Percentiles rank a stretch among this genome's conserved stretches.
Evolutionary conservation across 805 yeast species (phyloP).

Genomic region (Cyberlindnera euphorbiiphila): DNA sequence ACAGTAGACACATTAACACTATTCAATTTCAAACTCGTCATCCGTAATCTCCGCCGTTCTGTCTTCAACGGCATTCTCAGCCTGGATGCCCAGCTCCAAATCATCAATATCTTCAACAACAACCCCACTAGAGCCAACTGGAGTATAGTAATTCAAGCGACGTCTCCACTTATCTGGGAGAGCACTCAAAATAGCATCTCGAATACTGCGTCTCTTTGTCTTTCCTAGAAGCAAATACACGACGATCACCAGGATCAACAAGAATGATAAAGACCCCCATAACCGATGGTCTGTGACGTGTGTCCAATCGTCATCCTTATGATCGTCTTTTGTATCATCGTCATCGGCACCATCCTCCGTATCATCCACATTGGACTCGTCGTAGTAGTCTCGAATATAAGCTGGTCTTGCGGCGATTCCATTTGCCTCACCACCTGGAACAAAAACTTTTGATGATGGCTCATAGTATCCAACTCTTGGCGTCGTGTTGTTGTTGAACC

Average conservation of each 20-base stretch:
- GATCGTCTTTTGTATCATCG: conserved; percentile 25
- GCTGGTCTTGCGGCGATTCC: conserved; percentile 42
- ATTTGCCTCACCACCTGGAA: conserved; percentile 50
- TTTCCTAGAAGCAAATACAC: conserved; percentile 36
- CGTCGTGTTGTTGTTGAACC: conserved; percentile 10
- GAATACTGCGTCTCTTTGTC: conserved; percentile 22
- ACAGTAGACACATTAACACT: too few relatives aligned
- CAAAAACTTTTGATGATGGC: conserved; percentile 44
- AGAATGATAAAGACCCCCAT: conserved; percentile 35
- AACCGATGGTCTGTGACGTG: conserved; percentile 30
- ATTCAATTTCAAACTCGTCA: conserved; percentile 14
- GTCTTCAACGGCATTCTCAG: conserved; percentile 6
- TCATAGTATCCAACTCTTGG: conserved; percentile 42
- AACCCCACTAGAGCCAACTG: conserved; percentile 1
- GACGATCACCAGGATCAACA: conserved; percentile 29
- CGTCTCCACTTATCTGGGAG: conserved; percentile 7
- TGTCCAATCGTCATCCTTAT: conserved; percentile 41
- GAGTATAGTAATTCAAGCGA: conserved; percentile 1
- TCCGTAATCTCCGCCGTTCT: conserved; percentile 3
- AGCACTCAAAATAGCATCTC: conserved; percentile 13
- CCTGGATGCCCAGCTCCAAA: conserved; percentile 20
- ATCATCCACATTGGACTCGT: conserved; percentile 27
- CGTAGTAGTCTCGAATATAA: conserved; percentile 26
- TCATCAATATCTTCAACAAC: conserved; percentile 18
- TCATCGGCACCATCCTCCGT: conserved; percentile 28